A percentile compares a stretch with the other conserved stretches of the same genome.
Conservation (phyloP, 2,329 filamentous ascomycete genomes). For the Pseudophaeomoniella oleicola region DNA sequence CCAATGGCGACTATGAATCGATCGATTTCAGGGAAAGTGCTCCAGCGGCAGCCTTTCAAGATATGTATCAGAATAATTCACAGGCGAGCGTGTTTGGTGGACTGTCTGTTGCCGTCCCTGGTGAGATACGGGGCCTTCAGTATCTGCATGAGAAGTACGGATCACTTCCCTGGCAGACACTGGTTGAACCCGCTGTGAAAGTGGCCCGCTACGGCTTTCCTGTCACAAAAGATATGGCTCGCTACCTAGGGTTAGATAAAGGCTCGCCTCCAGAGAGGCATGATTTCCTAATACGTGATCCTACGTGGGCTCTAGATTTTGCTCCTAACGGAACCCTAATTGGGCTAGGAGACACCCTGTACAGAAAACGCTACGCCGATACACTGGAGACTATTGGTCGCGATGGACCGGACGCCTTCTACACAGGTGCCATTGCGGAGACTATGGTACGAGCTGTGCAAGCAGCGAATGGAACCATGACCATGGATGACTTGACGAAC, state of each 20-base stretch:
- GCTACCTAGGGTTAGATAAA: constrained; percentile 51
- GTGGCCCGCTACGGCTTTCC: constrained; percentile 61
- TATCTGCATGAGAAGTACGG: constrained; percentile 53
- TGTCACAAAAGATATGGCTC: constrained; percentile 58
- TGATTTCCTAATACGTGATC: constrained; percentile 61
- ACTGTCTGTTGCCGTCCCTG: constrained; percentile 47
- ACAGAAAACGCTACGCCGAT: constrained; percentile 63
- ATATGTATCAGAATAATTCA: constrained; percentile 70
- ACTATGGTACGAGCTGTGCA: constrained; percentile 58
- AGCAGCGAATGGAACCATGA: constrained; percentile 68
- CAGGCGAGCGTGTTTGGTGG: constrained; percentile 56
- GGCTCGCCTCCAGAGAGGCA: constrained; percentile 20
- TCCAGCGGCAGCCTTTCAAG: constrained; percentile 61
- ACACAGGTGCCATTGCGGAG: constrained; percentile 56
- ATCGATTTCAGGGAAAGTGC: constrained; percentile 86
- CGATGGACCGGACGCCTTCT: constrained; percentile 59
- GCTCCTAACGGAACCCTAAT: constrained; percentile 66
- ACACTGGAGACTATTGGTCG: constrained; percentile 66
- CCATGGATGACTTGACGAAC: constrained; percentile 57
- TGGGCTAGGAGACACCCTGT: constrained; percentile 61
- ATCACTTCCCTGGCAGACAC: constrained; percentile 51
- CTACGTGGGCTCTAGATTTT: constrained; percentile 76
- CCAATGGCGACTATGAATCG: constrained; percentile 64
- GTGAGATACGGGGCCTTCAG: constrained; percentile 59
- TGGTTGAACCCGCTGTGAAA: constrained; percentile 60